Percentiles rank a stretch among this genome's conserved stretches.
Conservation (phyloP, 169 alveolate genomes). For the Babesia ovis region DNA sequence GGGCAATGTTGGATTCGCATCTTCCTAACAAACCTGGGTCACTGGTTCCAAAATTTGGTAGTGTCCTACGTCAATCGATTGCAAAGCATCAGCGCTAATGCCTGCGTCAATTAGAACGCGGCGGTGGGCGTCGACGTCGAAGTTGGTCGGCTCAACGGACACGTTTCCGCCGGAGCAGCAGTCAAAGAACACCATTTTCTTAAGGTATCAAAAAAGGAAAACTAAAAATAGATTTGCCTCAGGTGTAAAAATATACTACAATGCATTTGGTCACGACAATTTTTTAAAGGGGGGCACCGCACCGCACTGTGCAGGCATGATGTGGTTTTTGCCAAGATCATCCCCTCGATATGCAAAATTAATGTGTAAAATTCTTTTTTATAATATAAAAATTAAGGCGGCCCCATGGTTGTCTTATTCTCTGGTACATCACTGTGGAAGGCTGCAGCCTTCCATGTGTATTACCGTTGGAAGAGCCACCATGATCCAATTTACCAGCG, state of each 20-base stretch:
- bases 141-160: slow-evolving; percentile 8
- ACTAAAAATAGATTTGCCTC: neutral
- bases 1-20: neutral
- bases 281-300: slow-evolving; percentile 31
- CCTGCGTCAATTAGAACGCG: slow-evolving; percentile 62
- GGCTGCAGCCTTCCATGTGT: slow-evolving; percentile 1
- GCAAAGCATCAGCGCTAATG: slow-evolving; percentile 40
- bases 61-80: slow-evolving; percentile 61
- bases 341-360: too few relatives aligned
- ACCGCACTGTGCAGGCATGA: slow-evolving; percentile 36
- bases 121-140: slow-evolving; percentile 42
- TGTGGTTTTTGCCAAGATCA: neutral
- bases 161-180: slow-evolving; percentile 53
- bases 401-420: neutral
- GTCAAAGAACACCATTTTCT: slow-evolving; percentile 34
- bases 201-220: neutral
- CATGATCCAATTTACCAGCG: slow-evolving; percentile 31
- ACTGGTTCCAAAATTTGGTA: slow-evolving; percentile 68
- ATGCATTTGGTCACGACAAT: neutral
- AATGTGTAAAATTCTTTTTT: too few relatives aligned
- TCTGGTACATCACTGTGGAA: neutral
- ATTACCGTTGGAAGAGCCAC: neutral
- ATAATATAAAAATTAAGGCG: too few relatives aligned
- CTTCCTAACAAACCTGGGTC: slow-evolving; percentile 46
- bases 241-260: neutral